Percentiles rank a stretch among this genome's conserved stretches.
Conservation (phyloP, 2,329 filamentous ascomycete species). For the Fusarium liriodendri region DNA sequence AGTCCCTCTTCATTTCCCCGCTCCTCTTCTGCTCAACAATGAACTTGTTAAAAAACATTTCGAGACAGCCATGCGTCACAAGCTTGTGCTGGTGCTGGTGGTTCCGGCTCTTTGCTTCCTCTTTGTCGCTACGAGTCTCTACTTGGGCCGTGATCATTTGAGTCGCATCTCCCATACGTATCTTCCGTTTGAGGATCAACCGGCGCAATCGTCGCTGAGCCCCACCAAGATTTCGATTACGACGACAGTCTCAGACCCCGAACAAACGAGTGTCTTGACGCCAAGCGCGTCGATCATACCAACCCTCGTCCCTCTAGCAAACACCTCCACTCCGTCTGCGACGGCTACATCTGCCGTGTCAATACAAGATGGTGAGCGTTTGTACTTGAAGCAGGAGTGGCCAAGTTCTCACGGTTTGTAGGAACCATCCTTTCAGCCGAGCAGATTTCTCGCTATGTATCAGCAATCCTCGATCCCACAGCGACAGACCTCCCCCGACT, state of each 20-base stretch:
- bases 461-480: conserved; percentile 45
- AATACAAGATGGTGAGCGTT: background rate
- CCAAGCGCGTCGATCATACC: background rate
- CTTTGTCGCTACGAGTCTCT: conserved; percentile 25
- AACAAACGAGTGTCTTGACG: background rate
- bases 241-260: background rate
- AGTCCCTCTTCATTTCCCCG: background rate
- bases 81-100: conserved; percentile 12
- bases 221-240: background rate
- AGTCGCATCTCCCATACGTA: conserved; percentile 10
- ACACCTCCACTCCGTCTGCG: background rate
- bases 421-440: background rate
- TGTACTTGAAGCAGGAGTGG: background rate
- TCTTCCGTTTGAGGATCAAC: conserved; percentile 3
- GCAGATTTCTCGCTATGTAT: conserved; percentile 9
- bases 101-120: conserved; percentile 30
- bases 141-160: conserved; percentile 32
- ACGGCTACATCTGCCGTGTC: background rate
- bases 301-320: background rate
- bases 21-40: background rate
- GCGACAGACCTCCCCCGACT: conserved; percentile 39
- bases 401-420: background rate
- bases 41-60: background rate
- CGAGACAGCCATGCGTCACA: conserved; percentile 27
- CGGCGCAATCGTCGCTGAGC: background rate